Evolutionary conservation across 306 rosid species (phyloP), one percentile per base, ranked within the genome.

Genomic region (Inga oerstediana): DNA sequence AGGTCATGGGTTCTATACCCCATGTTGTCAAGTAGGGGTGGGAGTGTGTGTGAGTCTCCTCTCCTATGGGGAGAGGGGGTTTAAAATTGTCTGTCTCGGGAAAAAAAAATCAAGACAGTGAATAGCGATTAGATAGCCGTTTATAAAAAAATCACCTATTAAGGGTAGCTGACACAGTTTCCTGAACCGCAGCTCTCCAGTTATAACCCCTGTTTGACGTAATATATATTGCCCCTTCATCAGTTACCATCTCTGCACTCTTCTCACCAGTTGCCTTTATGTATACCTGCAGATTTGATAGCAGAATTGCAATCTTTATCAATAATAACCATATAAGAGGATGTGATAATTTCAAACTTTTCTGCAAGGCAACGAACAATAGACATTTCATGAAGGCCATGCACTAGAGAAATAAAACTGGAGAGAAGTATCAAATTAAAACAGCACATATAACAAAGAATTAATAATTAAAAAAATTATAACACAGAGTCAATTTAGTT

Each of bases 201-300:
- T 96, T 96, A 86, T 91, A 93, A 52, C 99, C 98, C 84, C 92
- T 92, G 77, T 96, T 96, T 43, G 99, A 86, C 34, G 98, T 96
- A 67, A 96, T 89, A 85, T 96, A 96, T 51, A 96, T 93, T 9
- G 97, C 99, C 75, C 99, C 99, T 93, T 96, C 79, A 27, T 96
- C 99, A 32, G 99, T 96, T 83, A 96, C 99, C 98, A 96, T 91
- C 90, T 96, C 99, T 8, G 99, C 97, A 80, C 98, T 89, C 91
- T 92, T 92, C 24, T 96, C 99, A 56, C 86, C 96, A 35, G 97
- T 96, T 49, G 99, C 98, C 90, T 92, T 91, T 77, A 96, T 92
- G 87, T 93, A 96, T 45, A 96, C 98, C 99, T 96, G 84, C 81
- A 88, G 54, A 49, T 87, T 79, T 70, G 71, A 64, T 39, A 75